Percentiles rank a stretch among this genome's conserved stretches.
Evolutionary conservation across 306 rosid species (phyloP).

Genomic region (Lablab purpureus): DNA sequence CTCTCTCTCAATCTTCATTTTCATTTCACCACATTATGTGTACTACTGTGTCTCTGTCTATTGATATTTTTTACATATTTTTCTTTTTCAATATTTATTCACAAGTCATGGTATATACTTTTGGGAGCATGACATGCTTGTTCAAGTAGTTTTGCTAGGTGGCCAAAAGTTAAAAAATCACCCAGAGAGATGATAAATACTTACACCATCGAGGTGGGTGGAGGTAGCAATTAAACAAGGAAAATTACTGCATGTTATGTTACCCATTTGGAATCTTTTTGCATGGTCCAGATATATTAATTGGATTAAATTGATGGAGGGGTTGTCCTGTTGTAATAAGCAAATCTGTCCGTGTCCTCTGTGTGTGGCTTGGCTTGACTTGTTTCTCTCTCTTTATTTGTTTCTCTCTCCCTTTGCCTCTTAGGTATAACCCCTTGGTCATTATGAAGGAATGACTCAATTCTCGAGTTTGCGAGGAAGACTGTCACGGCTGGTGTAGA

Average conservation of each 20-base stretch:
- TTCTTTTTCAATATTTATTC: background rate
- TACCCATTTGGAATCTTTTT: constrained; percentile 50
- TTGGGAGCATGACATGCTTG: background rate
- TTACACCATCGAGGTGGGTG: background rate
- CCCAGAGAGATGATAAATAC: background rate
- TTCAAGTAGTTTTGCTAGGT: background rate
- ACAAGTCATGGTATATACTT: background rate
- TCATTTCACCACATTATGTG: background rate
- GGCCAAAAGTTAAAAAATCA: background rate
- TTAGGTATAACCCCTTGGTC: constrained; percentile 57
- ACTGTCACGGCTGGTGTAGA: constrained; percentile 48
- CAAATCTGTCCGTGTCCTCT: constrained; percentile 40
- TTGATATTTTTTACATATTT: background rate
- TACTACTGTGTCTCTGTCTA: no score
- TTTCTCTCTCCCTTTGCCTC: constrained; percentile 42
- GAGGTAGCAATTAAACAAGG: background rate
- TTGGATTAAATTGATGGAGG: constrained; percentile 44
- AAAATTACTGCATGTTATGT: constrained; percentile 39
- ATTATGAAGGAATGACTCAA: constrained; percentile 77
- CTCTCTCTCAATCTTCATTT: background rate
- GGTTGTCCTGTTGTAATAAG: constrained; percentile 43
- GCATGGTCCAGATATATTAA: constrained; percentile 53
- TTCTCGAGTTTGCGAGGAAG: constrained; percentile 53
- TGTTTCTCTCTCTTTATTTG: constrained; percentile 21
- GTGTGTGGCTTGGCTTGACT: background rate